Base-by-base conservation (phyloP, 371 early-diverging fungal genomes). In the Zychaea mexicana region DNA sequence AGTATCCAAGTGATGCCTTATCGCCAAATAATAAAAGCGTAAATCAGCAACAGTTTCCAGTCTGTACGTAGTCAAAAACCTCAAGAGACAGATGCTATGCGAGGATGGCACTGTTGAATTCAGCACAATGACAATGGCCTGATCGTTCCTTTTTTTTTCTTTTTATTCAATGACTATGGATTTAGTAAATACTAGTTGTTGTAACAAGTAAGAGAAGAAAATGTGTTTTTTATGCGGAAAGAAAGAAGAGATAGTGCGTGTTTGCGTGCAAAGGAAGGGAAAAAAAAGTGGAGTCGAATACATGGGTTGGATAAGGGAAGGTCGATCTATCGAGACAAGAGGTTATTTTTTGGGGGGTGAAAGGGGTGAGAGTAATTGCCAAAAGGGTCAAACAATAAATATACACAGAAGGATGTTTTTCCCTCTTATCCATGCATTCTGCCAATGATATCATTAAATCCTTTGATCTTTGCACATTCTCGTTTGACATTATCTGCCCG, bases 391-490 rank as follows among this genome's bases (percentile, higher is more conserved):
- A 17, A 5, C n/a, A 54, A 54, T 33, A 54, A 54, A 54, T 54
- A 33, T 54, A 54, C 55, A 54, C 17, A 32, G 31, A 17, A 17
- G n/a, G 9, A 30, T 24, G 28, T 17, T 54, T 30, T 30, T 33
- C 17, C 30, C 33, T 13, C 52, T 57, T 66, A 57, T 27, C 61
- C 61, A 13, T 57, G 47, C 58, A 67, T 58, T 47, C 57, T 53
- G 32, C 36, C 31, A 47, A 76, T 64, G 39, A 72, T 70, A 39
- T 69, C 68, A 52, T 65, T 67, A 66, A 83, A 83, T 30, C 81
- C 83, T 66, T 77, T 78, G 60, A 80, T 79, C 63, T 74, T 75
- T 15, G 72, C 62, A 64, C 85, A 85, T 62, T 83, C 81, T 30
- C 65, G 63, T 30, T 62, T 71, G 61, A 85, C 72, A 65, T 85